phyloP scores from a whole-genome alignment of 345 rosid genomes.

The Eucalyptus victrix region DNA sequence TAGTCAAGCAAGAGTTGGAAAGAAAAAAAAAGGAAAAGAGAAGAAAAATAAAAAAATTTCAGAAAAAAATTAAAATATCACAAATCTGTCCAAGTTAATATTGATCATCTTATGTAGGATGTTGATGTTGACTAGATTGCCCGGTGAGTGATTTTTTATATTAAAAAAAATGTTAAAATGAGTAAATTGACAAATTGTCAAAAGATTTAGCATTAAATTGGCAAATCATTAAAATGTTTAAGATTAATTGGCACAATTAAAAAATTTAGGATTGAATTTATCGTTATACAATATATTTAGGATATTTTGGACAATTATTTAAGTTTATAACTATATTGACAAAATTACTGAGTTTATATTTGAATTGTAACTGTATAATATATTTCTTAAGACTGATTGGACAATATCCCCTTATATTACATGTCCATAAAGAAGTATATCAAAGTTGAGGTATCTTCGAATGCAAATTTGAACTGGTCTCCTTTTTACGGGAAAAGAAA shows the following conservation, averaged over 20 bases:
- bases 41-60: neutral
- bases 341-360: neutral
- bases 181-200: no score
- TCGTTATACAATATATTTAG: no score
- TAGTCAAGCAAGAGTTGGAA: neutral
- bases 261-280: fast-evolving
- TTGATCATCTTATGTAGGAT: fast-evolving
- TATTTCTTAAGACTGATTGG: fast-evolving
- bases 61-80: no score
- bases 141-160: fast-evolving
- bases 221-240: no score
- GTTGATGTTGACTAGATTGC: neutral
- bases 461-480: neutral
- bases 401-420: neutral
- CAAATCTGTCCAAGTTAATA: no score
- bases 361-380: fast-evolving
- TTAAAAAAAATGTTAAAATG: fast-evolving
- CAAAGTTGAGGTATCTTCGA: neutral
- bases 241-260: no score
- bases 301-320: neutral
- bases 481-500: neutral
- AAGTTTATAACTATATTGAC: neutral
- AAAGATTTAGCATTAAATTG: no score
- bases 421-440: neutral
- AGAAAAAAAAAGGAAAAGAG: neutral